Evolutionary conservation across 495 filamentous ascomycete species (phyloP).

Genomic region (Ramalina intermedia): DNA sequence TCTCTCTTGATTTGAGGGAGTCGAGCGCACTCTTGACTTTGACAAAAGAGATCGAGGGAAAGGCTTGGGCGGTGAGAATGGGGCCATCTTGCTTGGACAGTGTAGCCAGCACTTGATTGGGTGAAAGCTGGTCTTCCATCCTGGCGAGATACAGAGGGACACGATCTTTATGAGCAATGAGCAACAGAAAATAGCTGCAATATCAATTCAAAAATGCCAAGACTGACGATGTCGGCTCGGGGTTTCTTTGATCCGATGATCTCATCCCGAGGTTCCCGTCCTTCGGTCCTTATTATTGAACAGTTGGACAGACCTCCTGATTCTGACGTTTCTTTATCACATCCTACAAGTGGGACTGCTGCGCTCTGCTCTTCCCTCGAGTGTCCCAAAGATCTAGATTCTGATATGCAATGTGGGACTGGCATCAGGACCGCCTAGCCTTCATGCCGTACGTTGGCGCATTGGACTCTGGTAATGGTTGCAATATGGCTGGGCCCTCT

Average conservation of each 20-base stretch:
- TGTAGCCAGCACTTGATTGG: constrained; percentile 43
- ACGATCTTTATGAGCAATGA: neutral
- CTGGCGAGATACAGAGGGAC: neutral
- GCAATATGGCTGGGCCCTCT: constrained; percentile 1
- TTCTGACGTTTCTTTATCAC: too few relatives aligned
- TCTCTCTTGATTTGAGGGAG: constrained; percentile 63
- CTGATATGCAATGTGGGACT: neutral
- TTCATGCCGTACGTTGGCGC: neutral
- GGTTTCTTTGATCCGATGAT: too few relatives aligned
- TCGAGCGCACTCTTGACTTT: constrained; percentile 79
- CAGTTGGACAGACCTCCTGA: too few relatives aligned
- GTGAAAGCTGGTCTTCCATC: neutral
- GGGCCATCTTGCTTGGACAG: constrained; percentile 48
- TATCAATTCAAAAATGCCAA: too few relatives aligned
- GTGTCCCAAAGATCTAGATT: too few relatives aligned
- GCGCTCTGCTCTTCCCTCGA: too few relatives aligned
- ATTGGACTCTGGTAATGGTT: constrained; percentile 6
- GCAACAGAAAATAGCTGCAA: neutral
- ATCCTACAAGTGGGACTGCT: too few relatives aligned
- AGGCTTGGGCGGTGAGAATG: constrained; percentile 59
- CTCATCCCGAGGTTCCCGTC: too few relatives aligned
- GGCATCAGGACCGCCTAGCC: neutral
- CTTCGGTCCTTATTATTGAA: too few relatives aligned
- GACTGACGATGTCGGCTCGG: too few relatives aligned
- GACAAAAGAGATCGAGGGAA: constrained; percentile 54